Percentiles rank a stretch among this genome's conserved stretches.
phyloP scores from a whole-genome alignment of 495 filamentous ascomycete genomes.

The Neurospora pannonica region DNA sequence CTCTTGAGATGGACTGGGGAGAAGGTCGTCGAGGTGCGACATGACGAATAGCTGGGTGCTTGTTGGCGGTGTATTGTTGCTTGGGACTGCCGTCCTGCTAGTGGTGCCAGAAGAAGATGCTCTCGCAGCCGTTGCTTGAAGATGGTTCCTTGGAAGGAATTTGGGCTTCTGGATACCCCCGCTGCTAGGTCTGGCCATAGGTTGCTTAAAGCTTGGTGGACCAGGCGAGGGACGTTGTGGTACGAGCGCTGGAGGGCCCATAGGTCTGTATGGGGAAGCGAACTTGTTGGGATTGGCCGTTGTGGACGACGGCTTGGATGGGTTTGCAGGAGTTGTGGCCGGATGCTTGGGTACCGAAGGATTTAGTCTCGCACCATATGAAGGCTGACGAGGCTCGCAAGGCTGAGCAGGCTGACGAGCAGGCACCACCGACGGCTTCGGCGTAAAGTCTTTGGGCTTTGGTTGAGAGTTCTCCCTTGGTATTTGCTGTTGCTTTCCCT shows the following conservation, averaged over 20 bases:
- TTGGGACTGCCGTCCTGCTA: neutral
- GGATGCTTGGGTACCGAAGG: neutral
- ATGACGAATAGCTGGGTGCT: slow-evolving; percentile 1
- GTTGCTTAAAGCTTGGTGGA: neutral
- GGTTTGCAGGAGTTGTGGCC: neutral
- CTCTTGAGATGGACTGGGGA: slow-evolving; percentile 39
- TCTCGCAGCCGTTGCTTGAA: neutral
- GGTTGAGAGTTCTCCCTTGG: neutral
- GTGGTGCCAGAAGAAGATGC: neutral
- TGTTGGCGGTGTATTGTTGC: neutral
- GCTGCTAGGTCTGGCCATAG: neutral
- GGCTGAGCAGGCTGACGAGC: neutral
- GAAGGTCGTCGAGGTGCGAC: slow-evolving; percentile 35
- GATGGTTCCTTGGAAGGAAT: slow-evolving; percentile 2
- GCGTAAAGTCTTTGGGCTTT: neutral
- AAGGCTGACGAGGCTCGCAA: neutral
- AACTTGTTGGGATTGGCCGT: neutral
- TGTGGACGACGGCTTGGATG: neutral
- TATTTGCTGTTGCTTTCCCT: neutral
- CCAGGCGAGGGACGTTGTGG: neutral
- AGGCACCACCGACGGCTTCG: neutral
- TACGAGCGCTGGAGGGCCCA: neutral
- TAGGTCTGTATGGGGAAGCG: neutral
- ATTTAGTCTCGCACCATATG: neutral
- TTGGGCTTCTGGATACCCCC: neutral